phyloP scores from a whole-genome alignment of 129 eudicot genomes.

The Sambucus nigra region DNA sequence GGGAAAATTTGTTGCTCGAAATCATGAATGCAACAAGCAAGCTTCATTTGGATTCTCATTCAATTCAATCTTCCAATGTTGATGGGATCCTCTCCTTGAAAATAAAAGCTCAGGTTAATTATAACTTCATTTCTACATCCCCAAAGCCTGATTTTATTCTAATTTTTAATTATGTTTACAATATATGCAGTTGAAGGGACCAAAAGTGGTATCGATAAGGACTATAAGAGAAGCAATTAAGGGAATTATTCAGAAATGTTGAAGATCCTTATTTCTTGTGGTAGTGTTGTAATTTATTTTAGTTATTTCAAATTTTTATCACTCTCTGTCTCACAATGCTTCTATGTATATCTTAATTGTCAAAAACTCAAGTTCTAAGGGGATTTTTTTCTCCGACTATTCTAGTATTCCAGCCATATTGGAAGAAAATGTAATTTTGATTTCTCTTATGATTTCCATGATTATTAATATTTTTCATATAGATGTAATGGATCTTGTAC shows the following conservation, averaged over 20 bases:
- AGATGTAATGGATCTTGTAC: too few relatives aligned
- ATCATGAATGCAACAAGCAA: slow-evolving; percentile 49
- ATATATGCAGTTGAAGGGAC: slow-evolving; percentile 53
- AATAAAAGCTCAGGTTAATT: slow-evolving; percentile 51
- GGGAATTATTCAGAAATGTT: slow-evolving; percentile 21
- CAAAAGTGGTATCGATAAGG: slow-evolving; percentile 28
- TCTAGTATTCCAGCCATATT: too few relatives aligned
- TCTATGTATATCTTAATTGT: background rate
- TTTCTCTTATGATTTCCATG: too few relatives aligned
- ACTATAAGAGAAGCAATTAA: slow-evolving; percentile 50
- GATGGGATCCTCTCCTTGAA: slow-evolving; percentile 59
- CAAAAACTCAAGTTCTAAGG: too few relatives aligned
- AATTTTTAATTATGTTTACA: background rate
- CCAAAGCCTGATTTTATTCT: background rate
- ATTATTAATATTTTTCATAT: too few relatives aligned
- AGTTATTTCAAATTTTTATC: background rate
- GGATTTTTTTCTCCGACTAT: too few relatives aligned
- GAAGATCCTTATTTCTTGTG: background rate
- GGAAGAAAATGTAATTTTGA: too few relatives aligned
- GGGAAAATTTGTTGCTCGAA: slow-evolving; percentile 42
- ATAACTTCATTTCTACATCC: background rate
- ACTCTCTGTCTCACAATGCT: background rate
- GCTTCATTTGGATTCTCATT: slow-evolving; percentile 44
- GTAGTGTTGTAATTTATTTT: background rate
- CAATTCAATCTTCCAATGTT: slow-evolving; percentile 50